phyloP scores from a whole-genome alignment of 2,329 filamentous ascomycete genomes.

The Phyllosticta ampelicida region DNA sequence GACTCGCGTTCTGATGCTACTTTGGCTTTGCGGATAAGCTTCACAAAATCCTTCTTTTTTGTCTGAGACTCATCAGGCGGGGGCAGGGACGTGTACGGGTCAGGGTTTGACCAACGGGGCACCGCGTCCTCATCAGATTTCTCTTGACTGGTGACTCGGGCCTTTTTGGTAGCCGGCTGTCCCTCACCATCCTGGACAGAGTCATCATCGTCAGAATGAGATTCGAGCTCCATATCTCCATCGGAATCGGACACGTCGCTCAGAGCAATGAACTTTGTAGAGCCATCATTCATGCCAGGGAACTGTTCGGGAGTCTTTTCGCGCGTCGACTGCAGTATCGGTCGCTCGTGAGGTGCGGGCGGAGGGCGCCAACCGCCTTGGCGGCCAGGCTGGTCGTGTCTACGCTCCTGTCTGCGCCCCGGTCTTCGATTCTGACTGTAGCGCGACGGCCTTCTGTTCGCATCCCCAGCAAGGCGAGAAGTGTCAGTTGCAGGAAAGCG shows the following conservation, averaged over 20 bases:
- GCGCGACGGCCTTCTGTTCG: background rate
- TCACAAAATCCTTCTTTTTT: constrained; percentile 79
- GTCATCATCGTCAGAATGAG: constrained; percentile 12
- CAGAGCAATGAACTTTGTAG: constrained; percentile 30
- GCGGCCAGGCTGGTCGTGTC: background rate
- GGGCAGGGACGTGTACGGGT: constrained; percentile 81
- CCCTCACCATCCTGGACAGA: constrained; percentile 10
- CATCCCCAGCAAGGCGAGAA: background rate
- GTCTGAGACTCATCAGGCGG: constrained; percentile 61
- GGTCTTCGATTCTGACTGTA: background rate
- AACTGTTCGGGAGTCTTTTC: constrained; percentile 35
- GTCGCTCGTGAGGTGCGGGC: constrained; percentile 32
- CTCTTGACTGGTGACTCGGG: constrained; percentile 15
- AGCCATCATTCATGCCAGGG: constrained; percentile 31
- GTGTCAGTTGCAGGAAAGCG: constrained; percentile 20
- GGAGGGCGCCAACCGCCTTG: constrained; percentile 11
- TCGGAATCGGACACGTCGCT: constrained; percentile 32
- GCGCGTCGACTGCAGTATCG: constrained; percentile 32
- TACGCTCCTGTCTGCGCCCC: background rate
- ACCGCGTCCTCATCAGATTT: constrained; percentile 23
- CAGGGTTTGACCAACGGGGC: constrained; percentile 91
- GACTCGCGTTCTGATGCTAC: constrained; percentile 48
- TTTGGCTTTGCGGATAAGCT: constrained; percentile 83
- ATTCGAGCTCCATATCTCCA: constrained; percentile 22
- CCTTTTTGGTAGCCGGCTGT: constrained; percentile 17